Evolutionary conservation across 2,329 filamentous ascomycete species (phyloP), one percentile per base, ranked within the genome.

Genomic region (Xylaria sp.): DNA sequence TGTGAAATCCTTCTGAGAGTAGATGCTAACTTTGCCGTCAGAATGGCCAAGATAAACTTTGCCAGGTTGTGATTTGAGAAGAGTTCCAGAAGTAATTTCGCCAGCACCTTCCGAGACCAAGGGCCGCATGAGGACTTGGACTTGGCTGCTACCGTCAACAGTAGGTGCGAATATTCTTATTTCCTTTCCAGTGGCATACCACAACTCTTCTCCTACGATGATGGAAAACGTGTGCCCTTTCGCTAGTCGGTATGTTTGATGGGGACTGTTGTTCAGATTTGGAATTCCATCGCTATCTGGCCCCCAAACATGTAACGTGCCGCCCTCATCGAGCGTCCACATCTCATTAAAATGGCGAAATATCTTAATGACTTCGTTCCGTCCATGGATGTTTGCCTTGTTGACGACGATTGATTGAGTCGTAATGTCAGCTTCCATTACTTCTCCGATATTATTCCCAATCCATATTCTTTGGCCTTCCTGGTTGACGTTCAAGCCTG

Each of bases 1-100:
- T 0, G 89, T 83, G 78, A 92, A 96, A 75, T 94, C 90, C 28
- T 85, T 87, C 28, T 89, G 88, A 13, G 93, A 95, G 81, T 97
- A 98, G n/a, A 98, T 90, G 68, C 93, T 96, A 65, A 99, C 89
- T 79, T 98, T 98, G 57, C 96, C 96, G 79, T 99, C 96, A 13
- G 88, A 89, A 78, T 99, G 96, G 0, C 96, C 96, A 73, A 99
- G 91, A 79, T 94, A 97, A 1, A 97, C 90, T 71, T 91, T 90
- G 65, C 92, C 92, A 0, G 91, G 90, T 55, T 94, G 89, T 28
- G 90, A 90, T 60, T 88, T 91, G 39, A 97, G 85, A 63, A 91
- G 86, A 2, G 94, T 89, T 5, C 94, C 95, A 0, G 93, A 93
- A 1, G 93, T 97, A 15, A 99, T 90, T 70, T 98, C 95, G 15